These are phyloP conservation scores for Alternaria panax DNA, from an alignment of 2,329 filamentous ascomycete species.

Conservation along the genomic window DNA sequence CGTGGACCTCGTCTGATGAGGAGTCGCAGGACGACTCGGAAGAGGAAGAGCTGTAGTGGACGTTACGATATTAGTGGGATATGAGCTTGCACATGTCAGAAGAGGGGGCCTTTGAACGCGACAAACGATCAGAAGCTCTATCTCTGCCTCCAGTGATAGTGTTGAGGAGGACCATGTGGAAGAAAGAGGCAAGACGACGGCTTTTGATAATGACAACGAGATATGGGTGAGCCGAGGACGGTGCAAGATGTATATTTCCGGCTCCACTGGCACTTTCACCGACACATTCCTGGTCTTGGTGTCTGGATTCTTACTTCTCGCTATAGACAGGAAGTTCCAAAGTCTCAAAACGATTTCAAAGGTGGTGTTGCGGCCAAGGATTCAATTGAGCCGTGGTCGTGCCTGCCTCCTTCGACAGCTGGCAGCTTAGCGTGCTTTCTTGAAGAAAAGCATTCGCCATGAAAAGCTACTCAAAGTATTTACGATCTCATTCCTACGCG, in stretches of 20 bases:
- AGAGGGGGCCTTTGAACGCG: not conserved
- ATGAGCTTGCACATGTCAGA: not conserved
- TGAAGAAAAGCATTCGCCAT: not conserved
- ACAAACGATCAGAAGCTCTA: not conserved
- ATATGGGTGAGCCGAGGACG: not conserved
- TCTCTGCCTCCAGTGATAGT: not conserved
- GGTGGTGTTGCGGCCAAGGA: constrained; percentile 1
- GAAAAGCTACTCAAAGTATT: not conserved
- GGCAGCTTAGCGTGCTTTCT: not conserved
- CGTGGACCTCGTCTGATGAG: not conserved
- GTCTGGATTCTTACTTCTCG: too few relatives aligned
- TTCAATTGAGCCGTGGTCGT: not conserved
- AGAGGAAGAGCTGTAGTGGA: not conserved
- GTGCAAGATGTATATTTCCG: not conserved
- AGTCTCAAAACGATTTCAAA: not conserved
- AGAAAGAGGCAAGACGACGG: not conserved
- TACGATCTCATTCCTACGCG: not conserved
- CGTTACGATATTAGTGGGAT: not conserved
- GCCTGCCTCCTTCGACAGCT: not conserved
- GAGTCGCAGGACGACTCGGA: not conserved
- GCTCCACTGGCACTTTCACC: not conserved
- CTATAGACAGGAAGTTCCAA: not conserved
- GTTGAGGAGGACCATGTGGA: not conserved
- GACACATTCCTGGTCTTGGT: not conserved
- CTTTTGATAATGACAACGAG: not conserved